Evolutionary conservation across 148 eudicot genomes (phyloP).

Genomic region (Dysphania ambrosioides): DNA sequence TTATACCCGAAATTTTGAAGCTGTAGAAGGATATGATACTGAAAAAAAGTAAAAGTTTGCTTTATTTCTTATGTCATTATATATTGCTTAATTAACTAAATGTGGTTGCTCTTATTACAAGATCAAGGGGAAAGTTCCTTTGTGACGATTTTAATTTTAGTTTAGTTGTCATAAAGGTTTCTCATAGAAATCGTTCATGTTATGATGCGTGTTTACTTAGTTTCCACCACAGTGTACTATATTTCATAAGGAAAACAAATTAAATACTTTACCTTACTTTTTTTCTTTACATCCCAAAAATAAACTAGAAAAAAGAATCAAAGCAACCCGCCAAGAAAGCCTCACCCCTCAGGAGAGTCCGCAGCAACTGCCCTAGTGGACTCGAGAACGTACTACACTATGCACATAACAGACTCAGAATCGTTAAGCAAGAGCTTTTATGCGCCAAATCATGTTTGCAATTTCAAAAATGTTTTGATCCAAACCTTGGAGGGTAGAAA

Average conservation of each 20-base stretch:
- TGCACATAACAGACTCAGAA: too few species aligned
- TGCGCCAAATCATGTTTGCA: too few species aligned
- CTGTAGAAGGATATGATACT: conserved; percentile 22
- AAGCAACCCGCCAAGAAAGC: too few species aligned
- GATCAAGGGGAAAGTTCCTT: conserved; percentile 7
- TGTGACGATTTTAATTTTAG: conserved; percentile 8
- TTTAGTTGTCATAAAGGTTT: conserved; percentile 10
- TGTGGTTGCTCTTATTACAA: not conserved
- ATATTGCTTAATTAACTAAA: conserved; percentile 11
- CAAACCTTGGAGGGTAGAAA: too few species aligned
- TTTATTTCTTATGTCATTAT: not conserved
- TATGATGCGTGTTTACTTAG: not conserved
- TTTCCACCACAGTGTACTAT: not conserved
- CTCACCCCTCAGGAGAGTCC: too few species aligned
- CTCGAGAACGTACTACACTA: too few species aligned
- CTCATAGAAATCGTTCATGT: not conserved
- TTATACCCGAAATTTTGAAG: conserved; percentile 63
- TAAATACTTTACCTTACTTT: not conserved
- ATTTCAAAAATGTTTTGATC: too few species aligned
- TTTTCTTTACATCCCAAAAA: too few species aligned
- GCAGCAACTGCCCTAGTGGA: too few species aligned
- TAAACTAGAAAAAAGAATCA: too few species aligned
- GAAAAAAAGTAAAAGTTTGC: not conserved
- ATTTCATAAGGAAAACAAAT: not conserved
- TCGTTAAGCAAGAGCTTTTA: too few species aligned